Base-by-base conservation (phyloP, 2,329 filamentous ascomycete genomes). In the Aspergillus sp. region DNA sequence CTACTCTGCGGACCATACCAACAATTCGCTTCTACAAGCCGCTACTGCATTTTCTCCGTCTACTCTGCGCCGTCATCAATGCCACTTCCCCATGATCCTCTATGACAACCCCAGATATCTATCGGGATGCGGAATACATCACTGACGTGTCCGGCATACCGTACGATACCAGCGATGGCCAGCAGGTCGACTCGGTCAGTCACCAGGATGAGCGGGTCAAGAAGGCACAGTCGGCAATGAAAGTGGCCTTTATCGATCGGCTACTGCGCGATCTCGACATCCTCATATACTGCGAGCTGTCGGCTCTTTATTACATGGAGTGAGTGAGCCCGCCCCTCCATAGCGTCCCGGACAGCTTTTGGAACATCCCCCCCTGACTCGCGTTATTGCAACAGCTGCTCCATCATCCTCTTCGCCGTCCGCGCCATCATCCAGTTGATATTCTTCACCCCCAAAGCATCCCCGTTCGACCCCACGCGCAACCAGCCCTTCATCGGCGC, bases 271-370 rank as follows among this genome's bases (percentile, higher is more conserved):
- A 70, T 45, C 54, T 79, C 26, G 75, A 80, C 46, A 66, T 74
- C 44, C 48, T 76, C 29, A 67, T 77, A 35, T 79, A 76, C 57
- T 69, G 74, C 51, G 63, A 80, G 58, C 59, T 80, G 37, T 73
- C 74, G 24, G 65, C 68, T 5, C 55, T 78, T 37, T 80, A 80
- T 54, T 74, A 79, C 52, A 67, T 78, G 57, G 75, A 80, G 74
- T 78, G 64, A 47, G 70, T 48, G 20, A 34, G 34, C 17, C 32
- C 35, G 30, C 37, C 15, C 10, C 15, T 12, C 26, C 15, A n/a
- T 33, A 15, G 14, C 26, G 20, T 5, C 17, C 24, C 19, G 22
- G 24, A 19, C 24, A 20, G 5, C 24, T 26, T 26, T 12, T 13
- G 24, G 24, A 13, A n/a, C 6, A 26, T 26, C 11, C 11, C 11